Base-by-base conservation (phyloP, 768 basidiomycete species). In the Exsudoporus frostii region DNA sequence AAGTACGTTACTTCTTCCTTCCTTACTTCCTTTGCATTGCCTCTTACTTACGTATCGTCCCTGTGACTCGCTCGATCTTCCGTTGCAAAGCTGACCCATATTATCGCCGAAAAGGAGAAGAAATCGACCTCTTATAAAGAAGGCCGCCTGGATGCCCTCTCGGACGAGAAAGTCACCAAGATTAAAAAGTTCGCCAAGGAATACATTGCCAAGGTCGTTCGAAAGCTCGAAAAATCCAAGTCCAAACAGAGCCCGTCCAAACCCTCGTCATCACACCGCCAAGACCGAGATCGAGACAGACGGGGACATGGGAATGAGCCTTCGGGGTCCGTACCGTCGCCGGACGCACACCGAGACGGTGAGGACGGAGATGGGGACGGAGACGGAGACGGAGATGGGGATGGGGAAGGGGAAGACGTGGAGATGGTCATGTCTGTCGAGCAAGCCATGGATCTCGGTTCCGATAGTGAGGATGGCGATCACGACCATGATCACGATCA, bases 91-190 rank as follows among this genome's bases (percentile, higher is more conserved):
- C 76, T 97, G 55, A 93, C 93, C 0, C 79, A 88, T 53, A 67
- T 91, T 46, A 88, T 99, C 51, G 79, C 86, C n/a, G 89, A 94
- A 46, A 97, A 97, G 70, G 96, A 99, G 76, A 96, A 96, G 71
- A 96, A 93, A 68, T 90, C 90, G 0, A 72, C 84, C 4, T 84
- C 81, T 39, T 98, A 88, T 65, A 80, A 78, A 51, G 84, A 88
- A n/a, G 79, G 80, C 19, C 80, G 80, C 48, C 78, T 96, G 14
- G 89, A 92, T 3, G 37, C 79, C 2, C 78, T 98, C 22, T 85
- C 90, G 3, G 89, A 94, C 5, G 95, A 98, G 58, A 98, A 98
- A 67, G 74, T 80, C 20, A 63, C 67, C 41, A 98, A 98, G 73
- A 93, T 98, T 70, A 96, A 92, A 72, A 87, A 90, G 65, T 98